Percentiles rank a stretch among this genome's conserved stretches.
phyloP scores from a whole-genome alignment of 2,329 filamentous ascomycete species.

The Lecanicillium sp. region DNA sequence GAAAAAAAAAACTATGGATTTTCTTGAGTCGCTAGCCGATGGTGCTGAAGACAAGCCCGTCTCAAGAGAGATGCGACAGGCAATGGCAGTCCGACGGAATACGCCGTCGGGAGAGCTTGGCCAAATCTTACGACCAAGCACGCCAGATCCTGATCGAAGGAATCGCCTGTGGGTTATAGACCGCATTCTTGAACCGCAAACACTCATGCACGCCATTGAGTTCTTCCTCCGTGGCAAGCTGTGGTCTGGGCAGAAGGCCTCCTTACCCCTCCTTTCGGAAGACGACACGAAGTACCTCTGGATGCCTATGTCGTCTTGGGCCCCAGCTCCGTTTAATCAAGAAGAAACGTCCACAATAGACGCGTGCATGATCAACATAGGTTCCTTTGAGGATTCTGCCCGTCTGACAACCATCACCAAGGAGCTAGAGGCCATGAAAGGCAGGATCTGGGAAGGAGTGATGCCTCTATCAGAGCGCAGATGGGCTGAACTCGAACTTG shows the following conservation, averaged over 20 bases:
- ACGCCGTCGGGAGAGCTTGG: neutral
- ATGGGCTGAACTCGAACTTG: conserved; percentile 17
- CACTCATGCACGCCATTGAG: conserved; percentile 12
- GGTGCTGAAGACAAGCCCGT: no score
- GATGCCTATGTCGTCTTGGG: conserved; percentile 15
- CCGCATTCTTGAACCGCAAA: conserved; percentile 16
- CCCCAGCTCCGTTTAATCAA: conserved; percentile 13
- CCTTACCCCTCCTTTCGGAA: conserved; percentile 4
- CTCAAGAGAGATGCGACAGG: no score
- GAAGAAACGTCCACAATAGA: conserved; percentile 6
- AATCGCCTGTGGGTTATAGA: conserved; percentile 15
- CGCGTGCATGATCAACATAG: conserved; percentile 11
- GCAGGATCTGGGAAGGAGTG: conserved; percentile 20
- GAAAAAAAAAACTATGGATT: no score
- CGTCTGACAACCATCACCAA: conserved; percentile 15
- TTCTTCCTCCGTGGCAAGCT: conserved; percentile 11
- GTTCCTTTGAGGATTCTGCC: conserved; percentile 13
- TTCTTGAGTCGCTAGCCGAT: no score
- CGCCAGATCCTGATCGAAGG: neutral
- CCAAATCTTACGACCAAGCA: neutral
- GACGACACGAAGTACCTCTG: conserved; percentile 7
- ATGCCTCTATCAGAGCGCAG: conserved; percentile 18
- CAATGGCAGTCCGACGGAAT: neutral
- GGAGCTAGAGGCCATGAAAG: conserved; percentile 21
- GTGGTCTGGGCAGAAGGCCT: conserved; percentile 7